These are phyloP conservation scores for Hortaea sp. DNA, from an alignment of 2,329 filamentous ascomycete genomes.

Conservation along the genomic window DNA sequence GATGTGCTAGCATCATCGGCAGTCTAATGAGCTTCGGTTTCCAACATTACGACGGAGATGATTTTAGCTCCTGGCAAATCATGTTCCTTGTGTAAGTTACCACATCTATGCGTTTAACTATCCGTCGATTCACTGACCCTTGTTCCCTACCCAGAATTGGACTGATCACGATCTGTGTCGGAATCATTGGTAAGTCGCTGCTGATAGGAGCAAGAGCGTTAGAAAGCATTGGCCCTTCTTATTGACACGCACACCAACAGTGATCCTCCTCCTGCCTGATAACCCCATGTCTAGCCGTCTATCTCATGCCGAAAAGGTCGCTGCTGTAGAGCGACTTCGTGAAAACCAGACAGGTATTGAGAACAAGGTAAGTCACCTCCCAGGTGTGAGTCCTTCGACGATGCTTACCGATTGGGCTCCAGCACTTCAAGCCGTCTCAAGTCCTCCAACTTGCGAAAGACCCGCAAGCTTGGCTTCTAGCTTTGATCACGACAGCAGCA, in stretches of 20 bases:
- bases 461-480: conserved; percentile 42
- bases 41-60: conserved; percentile 12
- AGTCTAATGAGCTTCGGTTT: conserved; percentile 51
- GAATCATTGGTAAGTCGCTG: conserved; percentile 1
- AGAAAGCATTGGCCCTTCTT: no score
- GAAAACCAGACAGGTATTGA: conserved; percentile 35
- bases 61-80: conserved; percentile 4
- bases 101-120: no score
- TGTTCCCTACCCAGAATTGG: conserved; percentile 4
- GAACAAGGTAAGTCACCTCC: conserved; percentile 18
- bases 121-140: no score
- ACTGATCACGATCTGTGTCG: conserved; percentile 10
- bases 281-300: conserved; percentile 60
- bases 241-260: neutral
- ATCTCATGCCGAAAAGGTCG: conserved; percentile 41
- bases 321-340: conserved; percentile 34
- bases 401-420: no score
- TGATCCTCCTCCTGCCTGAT: conserved; percentile 30
- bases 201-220: neutral
- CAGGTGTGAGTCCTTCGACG: no score
- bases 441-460: conserved; percentile 49
- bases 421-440: conserved; percentile 40
- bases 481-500: conserved; percentile 26
- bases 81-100: neutral
- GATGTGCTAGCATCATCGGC: conserved; percentile 26